phyloP scores from a whole-genome alignment of 192 early-diverging fungal genomes.

The Pilobolus umbonatus region DNA sequence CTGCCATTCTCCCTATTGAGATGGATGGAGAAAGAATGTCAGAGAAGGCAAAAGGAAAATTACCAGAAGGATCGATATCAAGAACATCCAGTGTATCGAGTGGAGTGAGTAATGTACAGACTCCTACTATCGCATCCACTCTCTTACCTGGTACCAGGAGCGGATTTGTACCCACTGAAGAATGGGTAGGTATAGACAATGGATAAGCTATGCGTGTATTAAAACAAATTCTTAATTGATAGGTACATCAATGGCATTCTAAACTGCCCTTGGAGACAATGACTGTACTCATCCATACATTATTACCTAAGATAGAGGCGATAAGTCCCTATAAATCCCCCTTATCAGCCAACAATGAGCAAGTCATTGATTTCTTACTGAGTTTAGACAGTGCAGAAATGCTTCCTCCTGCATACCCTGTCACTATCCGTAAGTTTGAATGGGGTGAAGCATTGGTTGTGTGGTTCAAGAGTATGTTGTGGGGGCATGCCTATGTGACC shows the following conservation, averaged over 20 bases:
- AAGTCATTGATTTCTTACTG: constrained; percentile 51
- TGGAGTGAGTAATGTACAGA: not conserved
- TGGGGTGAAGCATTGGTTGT: constrained; percentile 53
- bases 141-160: constrained; percentile 8
- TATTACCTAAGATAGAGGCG: not conserved
- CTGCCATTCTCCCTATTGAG: not conserved
- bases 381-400: constrained; percentile 37
- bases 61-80: not conserved
- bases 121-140: not conserved
- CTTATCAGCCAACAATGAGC: constrained; percentile 63
- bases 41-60: constrained; percentile 13
- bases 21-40: not conserved
- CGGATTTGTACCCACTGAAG: constrained; percentile 12
- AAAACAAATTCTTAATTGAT: not conserved
- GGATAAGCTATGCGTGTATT: not conserved
- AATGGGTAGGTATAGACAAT: constrained; percentile 30
- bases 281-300: not conserved
- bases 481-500: constrained; percentile 63
- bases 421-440: constrained; percentile 49
- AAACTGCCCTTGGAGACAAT: not conserved
- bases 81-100: not conserved
- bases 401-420: constrained; percentile 44
- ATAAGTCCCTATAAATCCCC: not conserved
- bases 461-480: constrained; percentile 62
- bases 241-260: constrained; percentile 12